Base-by-base conservation (phyloP, 2,329 filamentous ascomycete species). In the Trichoderma harzianum region DNA sequence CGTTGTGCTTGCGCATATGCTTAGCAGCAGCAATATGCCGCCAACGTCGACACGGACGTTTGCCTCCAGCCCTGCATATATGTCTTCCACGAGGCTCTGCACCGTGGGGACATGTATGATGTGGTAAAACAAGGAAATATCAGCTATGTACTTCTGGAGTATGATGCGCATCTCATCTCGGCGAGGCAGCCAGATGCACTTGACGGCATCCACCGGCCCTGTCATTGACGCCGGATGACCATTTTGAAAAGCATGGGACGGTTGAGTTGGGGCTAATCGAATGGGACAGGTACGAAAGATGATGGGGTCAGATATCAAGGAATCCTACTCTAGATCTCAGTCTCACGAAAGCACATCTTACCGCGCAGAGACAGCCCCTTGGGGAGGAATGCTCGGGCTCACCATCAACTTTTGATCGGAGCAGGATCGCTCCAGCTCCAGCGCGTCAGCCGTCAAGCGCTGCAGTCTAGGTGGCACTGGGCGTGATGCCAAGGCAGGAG, bases 181-280 rank as follows among this genome's bases (percentile, higher is more conserved):
- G 11, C 75, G 76, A 36, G 80, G 80, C 7, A 81, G 64, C 80
- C 80, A 81, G 26, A 81, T 78, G 60, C 79, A 81, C 66, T 75
- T 78, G 47, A 77, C 76, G 14, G 78, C 78, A 55, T 80, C 77
- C 21, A 77, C 71, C 1, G 75, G 75, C 2, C 77, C 74, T 16
- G 75, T 74, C 0, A 75, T 72, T 0, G 75, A 75, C 8, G 76
- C 73, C 1, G 75, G 67, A 14, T 61, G 74, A n/a, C 76, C 73
- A 36, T 76, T 76, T 64, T 79, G 78, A 39, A 80, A 76, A n/a
- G 80, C 62, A 60, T 79, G 80, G 7, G 75, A 76, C n/a, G 79
- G 79, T 24, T 79, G 78, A 16, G 77, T 78, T 21, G 75, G 76
- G 63, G 80, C 79, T 36, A 79, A 74, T 36, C 76, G 78, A 18